Percentiles rank a stretch among this genome's conserved stretches.
Conservation (phyloP, 305 asterid genomes). For the Fraxinus greggii region DNA sequence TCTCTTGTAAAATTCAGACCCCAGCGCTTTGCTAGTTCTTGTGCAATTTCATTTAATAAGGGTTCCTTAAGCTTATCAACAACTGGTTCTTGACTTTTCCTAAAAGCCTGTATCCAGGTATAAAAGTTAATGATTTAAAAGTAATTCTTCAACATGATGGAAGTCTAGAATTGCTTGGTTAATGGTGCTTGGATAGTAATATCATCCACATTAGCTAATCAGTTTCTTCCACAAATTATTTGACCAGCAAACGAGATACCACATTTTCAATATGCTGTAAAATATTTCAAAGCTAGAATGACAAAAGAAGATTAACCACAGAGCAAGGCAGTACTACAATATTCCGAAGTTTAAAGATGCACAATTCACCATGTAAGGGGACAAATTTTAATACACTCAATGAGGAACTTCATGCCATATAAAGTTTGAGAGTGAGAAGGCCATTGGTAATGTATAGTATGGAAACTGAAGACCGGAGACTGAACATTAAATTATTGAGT, state of each 20-base stretch:
- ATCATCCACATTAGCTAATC: conserved; percentile 4
- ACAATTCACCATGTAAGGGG: background rate
- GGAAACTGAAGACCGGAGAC: background rate
- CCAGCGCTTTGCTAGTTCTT: conserved; percentile 53
- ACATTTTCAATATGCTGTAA: background rate
- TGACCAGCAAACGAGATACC: conserved; percentile 10
- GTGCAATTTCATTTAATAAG: conserved; percentile 56
- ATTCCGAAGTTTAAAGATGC: background rate
- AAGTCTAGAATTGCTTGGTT: background rate
- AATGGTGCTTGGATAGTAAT: background rate
- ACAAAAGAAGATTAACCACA: background rate
- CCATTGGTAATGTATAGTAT: background rate
- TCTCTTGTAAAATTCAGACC: conserved; percentile 63
- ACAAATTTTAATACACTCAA: background rate
- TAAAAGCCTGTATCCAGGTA: conserved; percentile 49
- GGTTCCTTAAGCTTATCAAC: conserved; percentile 81
- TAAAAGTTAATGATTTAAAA: conserved; percentile 13
- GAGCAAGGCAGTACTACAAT: background rate
- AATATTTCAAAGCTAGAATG: background rate
- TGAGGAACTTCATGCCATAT: background rate
- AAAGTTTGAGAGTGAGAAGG: background rate
- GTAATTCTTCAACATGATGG: background rate
- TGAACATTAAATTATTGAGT: background rate
- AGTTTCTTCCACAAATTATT: background rate
- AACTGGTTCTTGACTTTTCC: conserved; percentile 81